Evolutionary conservation across 108 stramenopile species (phyloP).

Genomic region (Mediolabrus comicus): DNA sequence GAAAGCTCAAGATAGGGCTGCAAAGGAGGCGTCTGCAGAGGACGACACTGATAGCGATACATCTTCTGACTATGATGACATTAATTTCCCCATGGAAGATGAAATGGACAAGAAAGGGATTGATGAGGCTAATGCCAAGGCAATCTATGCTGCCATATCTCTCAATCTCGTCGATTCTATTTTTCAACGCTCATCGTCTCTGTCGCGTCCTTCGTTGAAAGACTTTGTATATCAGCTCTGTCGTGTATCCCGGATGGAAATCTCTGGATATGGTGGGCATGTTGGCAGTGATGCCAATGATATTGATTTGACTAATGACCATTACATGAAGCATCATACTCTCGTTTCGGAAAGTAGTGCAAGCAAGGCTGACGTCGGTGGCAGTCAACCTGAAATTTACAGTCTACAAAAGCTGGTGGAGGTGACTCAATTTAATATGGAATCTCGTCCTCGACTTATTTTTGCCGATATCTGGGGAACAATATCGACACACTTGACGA

Average conservation of each 20-base stretch:
- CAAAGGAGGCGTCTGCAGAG: constrained; percentile 23
- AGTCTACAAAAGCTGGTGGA: constrained; percentile 97
- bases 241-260: constrained; percentile 90
- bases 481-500: constrained; percentile 88
- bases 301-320: constrained; percentile 71
- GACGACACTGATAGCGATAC: constrained; percentile 37
- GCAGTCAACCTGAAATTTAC: constrained; percentile 89
- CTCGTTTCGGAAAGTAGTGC: constrained; percentile 33
- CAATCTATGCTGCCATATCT: constrained; percentile 77
- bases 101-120: constrained; percentile 83
- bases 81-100: constrained; percentile 51
- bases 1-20: constrained; percentile 50
- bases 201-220: constrained; percentile 76
- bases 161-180: constrained; percentile 83
- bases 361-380: constrained; percentile 34
- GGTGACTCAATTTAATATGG: constrained; percentile 98
- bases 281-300: constrained; percentile 71
- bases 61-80: constrained; percentile 51
- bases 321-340: constrained; percentile 71
- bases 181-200: constrained; percentile 75
- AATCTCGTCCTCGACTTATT: constrained; percentile 87
- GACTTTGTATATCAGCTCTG: constrained; percentile 92
- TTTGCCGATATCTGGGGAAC: constrained; percentile 95
- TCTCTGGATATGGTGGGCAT: constrained; percentile 77
- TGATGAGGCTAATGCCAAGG: constrained; percentile 79